Conservation (phyloP, 169 alveolate species). For the Plasmodium yoelii region DNA sequence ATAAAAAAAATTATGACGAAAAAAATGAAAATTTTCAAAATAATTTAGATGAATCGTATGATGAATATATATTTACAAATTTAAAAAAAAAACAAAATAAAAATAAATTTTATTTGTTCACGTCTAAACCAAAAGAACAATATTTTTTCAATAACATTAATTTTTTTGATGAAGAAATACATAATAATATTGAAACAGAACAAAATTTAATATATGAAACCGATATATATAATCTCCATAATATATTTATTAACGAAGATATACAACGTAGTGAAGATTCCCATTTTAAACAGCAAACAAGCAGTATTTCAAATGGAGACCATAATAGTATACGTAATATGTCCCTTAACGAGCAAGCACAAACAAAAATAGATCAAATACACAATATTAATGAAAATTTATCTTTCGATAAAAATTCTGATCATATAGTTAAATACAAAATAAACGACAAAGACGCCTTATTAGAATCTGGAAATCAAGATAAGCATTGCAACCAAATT, state of each 20-base stretch:
- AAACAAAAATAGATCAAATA: neutral
- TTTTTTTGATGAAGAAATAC: conserved; percentile 55
- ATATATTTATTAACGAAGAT: conserved; percentile 26
- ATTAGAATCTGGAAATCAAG: neutral
- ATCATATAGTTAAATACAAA: neutral
- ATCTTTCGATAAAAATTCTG: neutral
- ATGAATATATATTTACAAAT: conserved; percentile 66
- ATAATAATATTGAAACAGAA: conserved; percentile 26
- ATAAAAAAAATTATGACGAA: neutral
- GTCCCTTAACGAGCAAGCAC: neutral
- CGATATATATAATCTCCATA: conserved; percentile 62
- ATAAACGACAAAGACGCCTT: neutral
- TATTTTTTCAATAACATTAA: conserved; percentile 73
- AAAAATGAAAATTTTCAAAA: neutral
- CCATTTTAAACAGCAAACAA: neutral
- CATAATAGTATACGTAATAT: neutral
- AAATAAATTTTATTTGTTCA: conserved; percentile 12
- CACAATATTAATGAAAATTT: neutral
- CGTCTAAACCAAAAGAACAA: conserved; percentile 47
- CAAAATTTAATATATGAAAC: conserved; percentile 59
- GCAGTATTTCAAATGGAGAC: neutral
- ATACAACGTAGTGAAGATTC: neutral
- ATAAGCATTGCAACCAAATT: neutral
- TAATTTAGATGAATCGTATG: conserved; percentile 13
- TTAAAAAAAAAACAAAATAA: conserved; percentile 58